phyloP scores from a whole-genome alignment of 1,284 basidiomycete genomes.

The Malassezia vespertilionis region DNA sequence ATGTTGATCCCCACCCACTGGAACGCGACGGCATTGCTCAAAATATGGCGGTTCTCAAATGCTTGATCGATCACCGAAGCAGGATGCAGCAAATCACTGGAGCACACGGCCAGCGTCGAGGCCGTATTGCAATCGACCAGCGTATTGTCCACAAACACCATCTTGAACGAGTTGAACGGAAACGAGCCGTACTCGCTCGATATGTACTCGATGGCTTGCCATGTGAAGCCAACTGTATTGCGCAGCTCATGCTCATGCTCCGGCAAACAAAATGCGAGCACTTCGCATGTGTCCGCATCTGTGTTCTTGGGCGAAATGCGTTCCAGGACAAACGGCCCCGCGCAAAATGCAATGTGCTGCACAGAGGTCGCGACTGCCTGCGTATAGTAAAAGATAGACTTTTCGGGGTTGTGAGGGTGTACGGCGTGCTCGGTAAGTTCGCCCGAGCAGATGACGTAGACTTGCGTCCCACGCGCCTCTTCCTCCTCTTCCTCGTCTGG shows the following conservation, averaged over 20 bases:
- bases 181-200: slow-evolving; percentile 88
- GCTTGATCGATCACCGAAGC: slow-evolving; percentile 86
- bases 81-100: slow-evolving; percentile 73
- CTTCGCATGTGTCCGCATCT: slow-evolving; percentile 57
- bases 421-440: slow-evolving; percentile 57
- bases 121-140: slow-evolving; percentile 59
- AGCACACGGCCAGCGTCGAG: slow-evolving; percentile 70
- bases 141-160: slow-evolving; percentile 88
- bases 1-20: slow-evolving; percentile 98
- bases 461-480: slow-evolving; percentile 25
- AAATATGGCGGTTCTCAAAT: slow-evolving; percentile 72
- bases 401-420: slow-evolving; percentile 85
- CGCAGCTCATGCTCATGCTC: slow-evolving; percentile 63
- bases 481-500: not conserved
- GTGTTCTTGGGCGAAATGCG: slow-evolving; percentile 19
- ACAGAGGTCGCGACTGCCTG: slow-evolving; percentile 79
- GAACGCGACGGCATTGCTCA: slow-evolving; percentile 70
- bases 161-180: slow-evolving; percentile 80
- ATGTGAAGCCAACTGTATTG: slow-evolving; percentile 63
- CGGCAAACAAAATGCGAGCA: slow-evolving; percentile 85
- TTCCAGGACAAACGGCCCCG: slow-evolving; percentile 65
- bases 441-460: slow-evolving; percentile 78
- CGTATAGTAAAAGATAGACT: slow-evolving; percentile 86
- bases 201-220: slow-evolving; percentile 83
- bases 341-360: slow-evolving; percentile 90